phyloP scores from a whole-genome alignment of 495 filamentous ascomycete genomes.

The Annulohypoxylon moriforme region DNA sequence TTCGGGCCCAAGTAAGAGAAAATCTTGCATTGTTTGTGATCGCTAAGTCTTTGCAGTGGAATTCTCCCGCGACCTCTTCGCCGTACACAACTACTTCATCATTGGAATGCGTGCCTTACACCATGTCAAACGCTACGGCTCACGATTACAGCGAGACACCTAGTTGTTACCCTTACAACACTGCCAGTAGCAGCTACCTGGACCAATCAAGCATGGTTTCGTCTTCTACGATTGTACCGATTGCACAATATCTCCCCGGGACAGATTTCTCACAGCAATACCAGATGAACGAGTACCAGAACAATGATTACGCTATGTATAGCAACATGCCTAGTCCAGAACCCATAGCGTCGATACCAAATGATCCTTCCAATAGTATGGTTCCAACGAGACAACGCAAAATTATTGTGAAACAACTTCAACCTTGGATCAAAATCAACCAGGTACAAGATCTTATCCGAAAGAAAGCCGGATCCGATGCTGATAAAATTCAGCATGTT shows the following conservation, averaged over 20 bases:
- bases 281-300: conserved; percentile 34
- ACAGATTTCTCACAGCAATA: conserved; percentile 36
- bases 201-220: conserved; percentile 36
- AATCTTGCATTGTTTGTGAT: not conserved
- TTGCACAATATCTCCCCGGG: conserved; percentile 34
- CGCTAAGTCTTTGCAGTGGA: conserved; percentile 43
- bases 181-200: conserved; percentile 26
- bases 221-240: conserved; percentile 35
- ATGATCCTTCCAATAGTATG: conserved; percentile 23
- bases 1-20: not conserved
- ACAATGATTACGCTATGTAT: conserved; percentile 31
- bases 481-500: conserved; percentile 45
- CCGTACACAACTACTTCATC: conserved; percentile 37
- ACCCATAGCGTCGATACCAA: not conserved
- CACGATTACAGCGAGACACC: conserved; percentile 36
- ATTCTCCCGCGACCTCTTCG: conserved; percentile 29
- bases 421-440: conserved; percentile 41
- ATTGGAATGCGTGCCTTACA: conserved; percentile 34
- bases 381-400: conserved; percentile 43
- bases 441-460: conserved; percentile 48
- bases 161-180: conserved; percentile 24
- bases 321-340: conserved; percentile 20
- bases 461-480: conserved; percentile 44
- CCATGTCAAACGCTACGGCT: conserved; percentile 26
- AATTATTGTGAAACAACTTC: conserved; percentile 48